Percentiles rank a stretch among this genome's conserved stretches.
Conservation (phyloP, 306 rosid genomes). For the Cucumis sativus region DNA sequence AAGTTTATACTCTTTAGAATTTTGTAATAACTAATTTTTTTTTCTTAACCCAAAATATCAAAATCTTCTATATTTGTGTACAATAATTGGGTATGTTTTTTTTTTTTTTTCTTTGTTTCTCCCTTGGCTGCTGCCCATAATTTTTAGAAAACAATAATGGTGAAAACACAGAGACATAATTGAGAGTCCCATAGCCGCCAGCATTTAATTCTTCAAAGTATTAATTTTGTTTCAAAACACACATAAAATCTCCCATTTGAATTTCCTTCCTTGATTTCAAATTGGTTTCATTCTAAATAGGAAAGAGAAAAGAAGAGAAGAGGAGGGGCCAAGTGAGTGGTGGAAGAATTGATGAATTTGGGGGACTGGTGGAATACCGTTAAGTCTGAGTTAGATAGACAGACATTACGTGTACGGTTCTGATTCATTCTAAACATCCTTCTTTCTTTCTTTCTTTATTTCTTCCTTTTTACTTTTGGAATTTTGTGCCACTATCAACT, state of each 20-base stretch:
- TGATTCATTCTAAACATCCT: constrained; percentile 3
- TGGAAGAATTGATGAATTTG: background rate
- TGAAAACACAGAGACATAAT: background rate
- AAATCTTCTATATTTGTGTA: background rate
- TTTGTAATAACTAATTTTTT: no score
- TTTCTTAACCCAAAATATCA: background rate
- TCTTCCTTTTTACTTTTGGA: background rate
- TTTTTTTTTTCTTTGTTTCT: background rate
- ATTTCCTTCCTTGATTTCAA: no score
- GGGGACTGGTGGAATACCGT: constrained; percentile 12
- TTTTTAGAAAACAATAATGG: background rate
- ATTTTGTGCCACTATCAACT: background rate
- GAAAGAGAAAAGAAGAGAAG: background rate
- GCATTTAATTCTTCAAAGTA: background rate
- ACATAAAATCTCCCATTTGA: no score
- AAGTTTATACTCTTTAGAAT: no score
- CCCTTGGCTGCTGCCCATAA: background rate
- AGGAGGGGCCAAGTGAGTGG: background rate
- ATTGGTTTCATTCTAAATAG: no score
- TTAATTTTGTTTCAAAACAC: no score
- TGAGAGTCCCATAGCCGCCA: background rate
- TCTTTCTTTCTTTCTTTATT: background rate
- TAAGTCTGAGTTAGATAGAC: constrained; percentile 3
- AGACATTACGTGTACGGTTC: constrained; percentile 26
- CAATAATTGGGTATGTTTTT: background rate